Percentiles rank a stretch among this genome's conserved stretches.
Evolutionary conservation across 2,329 filamentous ascomycete species (phyloP).

Genomic region (Paramyrothecium roridum): DNA sequence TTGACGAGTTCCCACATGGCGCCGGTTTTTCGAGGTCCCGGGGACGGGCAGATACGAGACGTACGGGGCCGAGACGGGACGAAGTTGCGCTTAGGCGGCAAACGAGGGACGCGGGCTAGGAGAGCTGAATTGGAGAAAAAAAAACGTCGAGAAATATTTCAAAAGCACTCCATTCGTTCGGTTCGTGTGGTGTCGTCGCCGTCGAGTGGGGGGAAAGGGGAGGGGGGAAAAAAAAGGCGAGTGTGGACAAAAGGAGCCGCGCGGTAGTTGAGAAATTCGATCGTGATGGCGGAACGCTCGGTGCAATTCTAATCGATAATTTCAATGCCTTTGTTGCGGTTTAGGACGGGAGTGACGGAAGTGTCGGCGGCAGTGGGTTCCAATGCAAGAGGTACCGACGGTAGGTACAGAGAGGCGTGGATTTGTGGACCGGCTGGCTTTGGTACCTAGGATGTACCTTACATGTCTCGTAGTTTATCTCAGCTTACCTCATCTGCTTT

Average conservation of each 20-base stretch:
- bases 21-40: neutral
- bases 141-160: neutral
- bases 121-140: too few species aligned
- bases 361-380: neutral
- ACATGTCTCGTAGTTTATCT: too few species aligned
- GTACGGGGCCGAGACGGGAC: neutral
- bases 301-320: neutral
- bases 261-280: neutral
- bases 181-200: neutral
- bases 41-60: neutral
- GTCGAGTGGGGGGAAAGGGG: too few species aligned
- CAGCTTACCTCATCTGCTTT: too few species aligned
- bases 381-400: too few species aligned
- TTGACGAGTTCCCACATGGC: slow-evolving; percentile 1
- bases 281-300: neutral
- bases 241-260: neutral
- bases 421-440: too few species aligned
- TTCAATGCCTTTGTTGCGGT: neutral
- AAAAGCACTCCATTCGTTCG: neutral
- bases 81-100: neutral
- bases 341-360: neutral
- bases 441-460: too few species aligned
- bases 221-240: neutral
- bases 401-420: too few species aligned
- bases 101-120: too few species aligned